A percentile compares a stretch with the other conserved stretches of the same genome.
Conservation (phyloP, 495 filamentous ascomycete genomes). For the Penicillium herquei region DNA sequence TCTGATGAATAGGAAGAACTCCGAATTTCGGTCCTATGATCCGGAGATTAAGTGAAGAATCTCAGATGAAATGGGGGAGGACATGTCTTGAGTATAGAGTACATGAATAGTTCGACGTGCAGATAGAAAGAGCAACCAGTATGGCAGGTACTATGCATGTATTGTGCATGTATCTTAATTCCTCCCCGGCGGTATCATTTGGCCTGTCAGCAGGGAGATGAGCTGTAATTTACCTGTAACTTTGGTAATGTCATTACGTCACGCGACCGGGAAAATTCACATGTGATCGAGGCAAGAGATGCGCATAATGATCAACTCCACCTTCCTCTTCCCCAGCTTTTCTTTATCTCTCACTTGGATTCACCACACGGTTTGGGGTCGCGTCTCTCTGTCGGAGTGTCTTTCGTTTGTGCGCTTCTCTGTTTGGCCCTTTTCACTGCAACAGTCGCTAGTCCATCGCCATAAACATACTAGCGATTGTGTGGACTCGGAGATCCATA, state of each 20-base stretch:
- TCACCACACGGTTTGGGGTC: too few relatives aligned
- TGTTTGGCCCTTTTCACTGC: background rate
- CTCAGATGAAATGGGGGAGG: too few relatives aligned
- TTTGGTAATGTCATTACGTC: conserved; percentile 39
- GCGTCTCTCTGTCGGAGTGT: background rate
- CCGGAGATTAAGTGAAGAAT: too few relatives aligned
- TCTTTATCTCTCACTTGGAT: background rate
- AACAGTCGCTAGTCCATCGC: background rate
- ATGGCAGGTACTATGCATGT: background rate
- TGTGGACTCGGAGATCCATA: background rate
- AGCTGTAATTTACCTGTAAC: conserved; percentile 15
- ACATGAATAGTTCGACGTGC: background rate
- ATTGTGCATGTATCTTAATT: background rate
- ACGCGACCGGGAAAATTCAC: conserved; percentile 40
- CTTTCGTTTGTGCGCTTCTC: background rate
- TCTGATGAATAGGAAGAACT: too few relatives aligned
- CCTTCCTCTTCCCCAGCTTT: conserved; percentile 25
- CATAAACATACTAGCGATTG: too few relatives aligned
- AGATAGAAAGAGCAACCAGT: background rate
- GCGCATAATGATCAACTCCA: conserved; percentile 12
- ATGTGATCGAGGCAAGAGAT: conserved; percentile 34
- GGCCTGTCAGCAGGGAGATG: background rate
- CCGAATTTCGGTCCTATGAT: too few relatives aligned
- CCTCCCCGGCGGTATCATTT: background rate
- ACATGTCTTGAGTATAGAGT: background rate